Evolutionary conservation across 352 stramenopile genomes (phyloP).

Genomic region (Thalassiosira mediterranea): DNA sequence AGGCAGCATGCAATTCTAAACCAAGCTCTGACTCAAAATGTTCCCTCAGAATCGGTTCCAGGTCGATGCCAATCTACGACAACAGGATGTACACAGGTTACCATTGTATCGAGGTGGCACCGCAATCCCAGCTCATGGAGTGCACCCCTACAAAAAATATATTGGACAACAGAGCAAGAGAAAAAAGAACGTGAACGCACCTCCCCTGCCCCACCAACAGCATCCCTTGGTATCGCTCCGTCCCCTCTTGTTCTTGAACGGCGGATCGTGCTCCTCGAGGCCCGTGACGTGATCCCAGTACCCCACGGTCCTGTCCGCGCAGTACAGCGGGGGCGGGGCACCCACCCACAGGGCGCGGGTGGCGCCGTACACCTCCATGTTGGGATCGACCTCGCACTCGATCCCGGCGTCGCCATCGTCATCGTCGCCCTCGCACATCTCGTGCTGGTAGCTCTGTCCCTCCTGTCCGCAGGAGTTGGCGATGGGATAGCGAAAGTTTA

Average conservation of each 20-base stretch:
- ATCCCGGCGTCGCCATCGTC: conserved; percentile 30
- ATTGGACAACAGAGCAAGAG: no score
- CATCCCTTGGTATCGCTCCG: conserved; percentile 43
- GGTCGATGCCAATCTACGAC: no score
- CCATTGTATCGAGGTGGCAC: no score
- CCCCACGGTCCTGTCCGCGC: conserved; percentile 35
- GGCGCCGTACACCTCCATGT: conserved; percentile 60
- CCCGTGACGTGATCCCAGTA: conserved; percentile 60
- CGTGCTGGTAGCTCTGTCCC: conserved; percentile 52
- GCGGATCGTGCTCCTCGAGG: conserved; percentile 40
- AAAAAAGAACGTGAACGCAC: conserved; percentile 19
- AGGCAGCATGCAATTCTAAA: no score
- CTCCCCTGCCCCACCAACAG: conserved; percentile 47
- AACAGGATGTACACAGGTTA: no score
- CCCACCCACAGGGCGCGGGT: conserved; percentile 59
- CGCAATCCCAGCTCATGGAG: no score
- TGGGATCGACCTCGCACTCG: conserved; percentile 58
- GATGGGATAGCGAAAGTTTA: conserved; percentile 59
- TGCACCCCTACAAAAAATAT: no score
- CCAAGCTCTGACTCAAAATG: no score
- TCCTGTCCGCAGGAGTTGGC: conserved; percentile 51
- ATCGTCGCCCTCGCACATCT: conserved; percentile 44
- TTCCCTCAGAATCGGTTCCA: no score
- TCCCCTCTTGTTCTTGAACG: conserved; percentile 41
- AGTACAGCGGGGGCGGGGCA: conserved; percentile 54